phyloP scores from a whole-genome alignment of 495 filamentous ascomycete genomes.

The Aeminium ludgeri region DNA sequence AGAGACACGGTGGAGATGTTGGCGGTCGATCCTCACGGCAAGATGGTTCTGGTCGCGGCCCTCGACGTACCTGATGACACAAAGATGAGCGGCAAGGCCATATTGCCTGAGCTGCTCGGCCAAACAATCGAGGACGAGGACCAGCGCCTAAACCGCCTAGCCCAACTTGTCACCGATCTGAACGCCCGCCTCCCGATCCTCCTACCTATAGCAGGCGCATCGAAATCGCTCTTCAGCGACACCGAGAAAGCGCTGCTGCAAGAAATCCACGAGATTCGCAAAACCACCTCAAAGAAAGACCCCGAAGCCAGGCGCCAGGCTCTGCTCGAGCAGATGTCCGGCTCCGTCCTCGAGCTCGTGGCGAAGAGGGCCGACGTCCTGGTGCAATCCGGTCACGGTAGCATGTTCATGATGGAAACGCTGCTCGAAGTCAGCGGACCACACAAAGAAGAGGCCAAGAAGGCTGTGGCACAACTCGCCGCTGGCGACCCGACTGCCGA shows the following conservation, averaged over 20 bases:
- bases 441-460: constrained; percentile 29
- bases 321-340: constrained; percentile 49
- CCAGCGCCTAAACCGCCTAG: constrained; percentile 21
- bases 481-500: constrained; percentile 42
- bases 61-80: constrained; percentile 92
- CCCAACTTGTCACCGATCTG: constrained; percentile 44
- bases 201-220: constrained; percentile 63
- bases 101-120: constrained; percentile 67
- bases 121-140: constrained; percentile 18
- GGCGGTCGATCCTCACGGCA: constrained; percentile 59
- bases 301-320: constrained; percentile 56
- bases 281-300: constrained; percentile 64
- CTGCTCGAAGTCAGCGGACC: constrained; percentile 44
- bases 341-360: constrained; percentile 53
- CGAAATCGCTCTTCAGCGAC: constrained; percentile 50
- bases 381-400: constrained; percentile 60
- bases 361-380: constrained; percentile 47
- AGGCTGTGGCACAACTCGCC: constrained; percentile 53
- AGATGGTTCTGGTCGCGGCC: constrained; percentile 64
- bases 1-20: constrained; percentile 71
- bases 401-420: constrained; percentile 69
- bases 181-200: constrained; percentile 62
- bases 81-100: constrained; percentile 63
- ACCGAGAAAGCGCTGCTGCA: constrained; percentile 46
- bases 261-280: constrained; percentile 44